Evolutionary conservation across 2,329 filamentous ascomycete genomes (phyloP).

Genomic region (Paramyrothecium sp.): DNA sequence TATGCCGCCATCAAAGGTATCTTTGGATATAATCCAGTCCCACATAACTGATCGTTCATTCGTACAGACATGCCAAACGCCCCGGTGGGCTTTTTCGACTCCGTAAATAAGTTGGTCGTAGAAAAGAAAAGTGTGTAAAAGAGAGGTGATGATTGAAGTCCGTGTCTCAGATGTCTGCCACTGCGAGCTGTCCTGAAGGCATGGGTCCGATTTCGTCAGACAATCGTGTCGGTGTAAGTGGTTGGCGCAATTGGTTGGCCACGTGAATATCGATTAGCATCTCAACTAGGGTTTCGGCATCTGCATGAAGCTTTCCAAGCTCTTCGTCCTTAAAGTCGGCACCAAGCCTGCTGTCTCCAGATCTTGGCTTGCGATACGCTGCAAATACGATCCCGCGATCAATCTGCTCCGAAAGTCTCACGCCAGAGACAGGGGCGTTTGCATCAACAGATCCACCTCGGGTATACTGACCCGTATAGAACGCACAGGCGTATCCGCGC

Average conservation of each 20-base stretch:
- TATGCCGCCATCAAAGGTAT: neutral
- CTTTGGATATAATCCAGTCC: neutral
- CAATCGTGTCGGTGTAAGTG: constrained; percentile 5
- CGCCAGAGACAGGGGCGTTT: constrained; percentile 21
- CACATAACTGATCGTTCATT: neutral
- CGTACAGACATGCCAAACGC: neutral
- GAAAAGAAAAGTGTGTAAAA: too few species aligned
- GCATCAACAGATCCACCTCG: constrained; percentile 20
- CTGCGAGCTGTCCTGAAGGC: neutral
- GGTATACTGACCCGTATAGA: constrained; percentile 42
- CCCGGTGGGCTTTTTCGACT: neutral
- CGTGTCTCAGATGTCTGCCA: neutral
- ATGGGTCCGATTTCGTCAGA: neutral
- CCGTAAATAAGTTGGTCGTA: too few species aligned
- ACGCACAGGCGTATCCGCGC: constrained; percentile 52
- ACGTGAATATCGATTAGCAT: constrained; percentile 51
- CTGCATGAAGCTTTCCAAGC: constrained; percentile 43
- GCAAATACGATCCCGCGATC: constrained; percentile 57
- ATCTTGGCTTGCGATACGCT: constrained; percentile 48
- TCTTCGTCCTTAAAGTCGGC: constrained; percentile 35
- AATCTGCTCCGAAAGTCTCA: constrained; percentile 22
- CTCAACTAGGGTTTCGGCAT: constrained; percentile 52
- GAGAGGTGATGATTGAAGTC: too few species aligned
- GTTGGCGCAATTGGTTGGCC: constrained; percentile 31
- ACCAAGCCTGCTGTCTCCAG: constrained; percentile 31